Base-by-base conservation (phyloP, 1,284 basidiomycete species). In the Ustilago nuda region DNA sequence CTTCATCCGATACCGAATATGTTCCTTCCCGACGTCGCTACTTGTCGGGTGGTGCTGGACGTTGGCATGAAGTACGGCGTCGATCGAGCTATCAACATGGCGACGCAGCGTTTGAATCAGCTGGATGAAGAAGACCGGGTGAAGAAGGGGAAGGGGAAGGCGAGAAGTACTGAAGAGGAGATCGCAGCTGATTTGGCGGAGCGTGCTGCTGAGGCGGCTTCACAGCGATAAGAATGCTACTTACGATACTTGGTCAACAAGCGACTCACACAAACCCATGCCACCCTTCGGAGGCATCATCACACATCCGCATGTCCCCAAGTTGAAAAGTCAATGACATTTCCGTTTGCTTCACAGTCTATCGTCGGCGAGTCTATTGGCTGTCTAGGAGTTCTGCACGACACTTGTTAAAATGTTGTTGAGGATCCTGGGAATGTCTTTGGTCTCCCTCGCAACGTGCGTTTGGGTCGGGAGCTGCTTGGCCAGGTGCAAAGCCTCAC, bases 391-490 rank as follows among this genome's bases (percentile, higher is more conserved):
- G n/a, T 57, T 59, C 57, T 76, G 73, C 37, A 82, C 61, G 56
- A 82, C 75, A 57, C 81, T 79, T 12, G 81, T 84, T 30, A 84
- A 66, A 41, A 84, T 82, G 56, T 79, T 78, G 59, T 71, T 78
- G 8, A 83, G 58, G 54, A 84, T 79, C 35, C 81, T 62, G 3
- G 82, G 82, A 27, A 84, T 72, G 45, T 81, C 79, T 59, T 75
- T 79, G 13, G 78, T 84, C 50, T 82, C 80, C 8, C 70, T 48
- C 2, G 80, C 80, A 39, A 82, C 78, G 52, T 79, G 81, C 2
- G 82, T 82, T 52, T 82, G 80, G 27, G 82, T 82, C 0, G 81
- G 82, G 2, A 84, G 56, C 55, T 75, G 66, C 39, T 72, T 61
- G 12, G 82, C 79, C 19, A 79, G 45, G 36, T 72, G 51, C 27